Percentiles rank a stretch among this genome's conserved stretches.
phyloP scores from a whole-genome alignment of 805 yeast genomes.

The Vanderwaltozyma polyspora region DNA sequence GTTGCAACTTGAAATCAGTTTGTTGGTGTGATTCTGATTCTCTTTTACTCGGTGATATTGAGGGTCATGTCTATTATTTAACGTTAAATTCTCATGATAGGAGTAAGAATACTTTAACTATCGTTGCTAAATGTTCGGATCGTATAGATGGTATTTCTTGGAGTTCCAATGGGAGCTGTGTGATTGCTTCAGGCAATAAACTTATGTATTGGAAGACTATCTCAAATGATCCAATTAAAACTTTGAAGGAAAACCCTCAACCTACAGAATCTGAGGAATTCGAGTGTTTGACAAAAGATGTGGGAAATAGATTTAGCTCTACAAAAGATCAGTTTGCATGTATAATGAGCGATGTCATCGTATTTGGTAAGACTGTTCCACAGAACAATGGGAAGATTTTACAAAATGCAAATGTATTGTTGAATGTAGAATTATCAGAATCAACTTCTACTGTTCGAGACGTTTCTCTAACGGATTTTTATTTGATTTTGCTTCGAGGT shows the following conservation, averaged over 20 bases:
- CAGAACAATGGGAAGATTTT: constrained; percentile 11
- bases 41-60: constrained; percentile 16
- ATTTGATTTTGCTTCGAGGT: constrained; percentile 38
- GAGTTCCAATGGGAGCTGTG: constrained; percentile 3
- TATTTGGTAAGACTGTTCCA: constrained; percentile 29
- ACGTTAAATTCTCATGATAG: constrained; percentile 3
- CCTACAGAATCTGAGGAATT: constrained; percentile 31
- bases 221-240: constrained; percentile 1
- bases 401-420: constrained; percentile 29
- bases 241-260: constrained; percentile 13
- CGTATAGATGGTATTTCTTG: constrained; percentile 22
- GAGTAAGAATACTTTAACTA: constrained; percentile 1
- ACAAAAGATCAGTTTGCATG: constrained; percentile 31
- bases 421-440: constrained; percentile 31
- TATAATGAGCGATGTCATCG: constrained; percentile 37
- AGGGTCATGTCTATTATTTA: constrained; percentile 10
- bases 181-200: constrained; percentile 14
- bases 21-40: constrained; percentile 12
- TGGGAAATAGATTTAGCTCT: constrained; percentile 26
- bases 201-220: constrained; percentile 15
- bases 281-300: constrained; percentile 26
- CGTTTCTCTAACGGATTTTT: constrained; percentile 42
- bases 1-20: constrained; percentile 14
- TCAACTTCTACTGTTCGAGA: constrained; percentile 27
- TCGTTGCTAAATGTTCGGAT: constrained; percentile 5